Evolutionary conservation across 805 yeast species (phyloP), one percentile per base, ranked within the genome.

Genomic region (Candida morakotiae): DNA sequence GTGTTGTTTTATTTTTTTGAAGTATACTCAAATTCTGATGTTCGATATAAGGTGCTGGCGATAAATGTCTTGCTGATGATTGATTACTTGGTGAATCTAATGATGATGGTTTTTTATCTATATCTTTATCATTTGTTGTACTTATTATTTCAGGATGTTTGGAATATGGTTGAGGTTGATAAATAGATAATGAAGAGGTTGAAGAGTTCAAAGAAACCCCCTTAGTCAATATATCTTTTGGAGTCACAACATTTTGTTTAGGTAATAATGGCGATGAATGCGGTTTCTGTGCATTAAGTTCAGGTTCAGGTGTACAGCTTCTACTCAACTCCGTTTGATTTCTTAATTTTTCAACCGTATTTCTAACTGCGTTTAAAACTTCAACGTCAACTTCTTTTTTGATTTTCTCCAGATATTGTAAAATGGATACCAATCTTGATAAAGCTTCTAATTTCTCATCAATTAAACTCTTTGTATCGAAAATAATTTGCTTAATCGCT

Each of bases 321-420:
- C 14, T 20, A 11, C 9, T 20, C 13, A 18, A n/a, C 8, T 36
- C 34, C 1, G 61, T 57, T 38, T 59, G 60, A 30, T 62, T 77
- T 37, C 65, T 64, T 9, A 76, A 81, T 47, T 71, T 75, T 25
- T 62, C 57, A 2, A 87, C 71, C 0, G 93, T 82, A 24, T 79
- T 78, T 17, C 71, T 63, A 3, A 89, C 85, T 1, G 82, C 67
- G 25, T 66, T 60, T 19, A 84, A 58, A 2, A 88, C 88, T 51
- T 79, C 62, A 15, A 60, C 70, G 52, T 87, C 93, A 3, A 87
- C 84, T 56, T 89, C 96, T 36, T 72, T 75, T 37, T 86, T 83
- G 34, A 88, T 79, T 48, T 79, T 81, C 45, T 83, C 83, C 15
- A 85, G 79, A 55, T 83, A 87, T 38, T 82, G 77, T 42, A 86